Base-by-base conservation (phyloP, 306 rosid species). In the Prunus mira region DNA sequence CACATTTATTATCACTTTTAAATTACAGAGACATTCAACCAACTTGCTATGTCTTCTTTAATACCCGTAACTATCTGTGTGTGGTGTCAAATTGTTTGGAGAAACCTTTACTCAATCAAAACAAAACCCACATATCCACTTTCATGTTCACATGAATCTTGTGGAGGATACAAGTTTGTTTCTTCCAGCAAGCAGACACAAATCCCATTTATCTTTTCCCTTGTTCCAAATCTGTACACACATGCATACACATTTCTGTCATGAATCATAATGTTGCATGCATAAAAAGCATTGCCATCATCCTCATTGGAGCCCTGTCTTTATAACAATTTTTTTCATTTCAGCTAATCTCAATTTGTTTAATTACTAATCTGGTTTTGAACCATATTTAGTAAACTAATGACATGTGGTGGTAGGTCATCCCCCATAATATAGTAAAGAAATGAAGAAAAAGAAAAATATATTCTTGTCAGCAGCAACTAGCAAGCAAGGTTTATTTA, bases 1-100 rank as follows among this genome's bases (percentile, higher is more conserved):
- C 83, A 82, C 71, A 85, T 83, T 88, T 76, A 85, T 75, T 74
- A 54, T 75, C 84, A 67, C 90, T 87, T 93, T 89, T 87, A 61
- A 77, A 69, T 66, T 45, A 83, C 60, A 74, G 81, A 67, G 97
- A 93, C 90, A 65, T 78, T 87, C 91, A 91, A 84, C 93, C 24
- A 81, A 82, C 85, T 20, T 45, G 56, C 74, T 30, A 28, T 78
- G 75, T 76, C 88, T 76, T 81, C 69, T 84, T 45, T 85, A 80
- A 74, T 72, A 22, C 76, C 88, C 77, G 84, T 74, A 47, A 18
- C 88, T 78, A 83, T 80, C 84, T 73, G 69, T 78, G 81, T 68
- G 81, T 68, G 88, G 83, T 82, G 90, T 83, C 84, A 65, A 78
- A 76, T 74, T 72, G 12, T 86, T 81, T 83, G 87, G 86, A 77